Base-by-base conservation (phyloP, 1,284 basidiomycete species). In the Puccinia novopanici region DNA sequence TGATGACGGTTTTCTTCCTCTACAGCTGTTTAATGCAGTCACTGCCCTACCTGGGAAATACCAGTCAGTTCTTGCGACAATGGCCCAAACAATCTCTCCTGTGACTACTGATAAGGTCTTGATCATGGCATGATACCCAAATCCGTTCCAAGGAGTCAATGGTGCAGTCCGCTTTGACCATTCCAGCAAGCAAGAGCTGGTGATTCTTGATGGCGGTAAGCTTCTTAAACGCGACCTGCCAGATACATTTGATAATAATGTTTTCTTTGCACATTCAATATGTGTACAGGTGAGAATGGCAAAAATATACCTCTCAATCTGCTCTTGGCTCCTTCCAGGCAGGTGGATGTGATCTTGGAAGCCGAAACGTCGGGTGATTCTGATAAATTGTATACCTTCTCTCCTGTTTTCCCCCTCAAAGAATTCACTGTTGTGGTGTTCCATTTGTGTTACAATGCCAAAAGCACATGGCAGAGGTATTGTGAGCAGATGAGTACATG, bases 321-420 rank as follows among this genome's bases (percentile, higher is more conserved):
- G 4, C 84, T 91, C 9, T 88, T 93, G 77, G 89, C 91, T 61
- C 90, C 89, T 63, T 88, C 89, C 0, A 88, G 92, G 61, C 86
- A 84, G 0, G 76, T 93, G 40, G 92, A 93, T 84, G 87, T 91
- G 5, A 88, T 93, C 75, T 87, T 93, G 24, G 91, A 89, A 1
- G 84, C 91, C 10, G 92, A 93, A 83, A 88, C 87, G 4, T 90
- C 89, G 79, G 87, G 89, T 81, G 89, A 90, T 82, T 80, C 85
- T 0, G 84, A 81, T 15, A 87, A 89, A 81, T 84, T 82, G 65
- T 93, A 90, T n/a, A n/a, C n/a, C n/a, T n/a, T n/a, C n/a, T n/a
- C n/a, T n/a, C n/a, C n/a, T n/a, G n/a, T n/a, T n/a, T n/a, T n/a
- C n/a, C n/a, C n/a, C n/a, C n/a, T n/a, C n/a, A n/a, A n/a, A n/a